Conservation (phyloP, 768 basidiomycete genomes). For the Psilocybe tampanensis region DNA sequence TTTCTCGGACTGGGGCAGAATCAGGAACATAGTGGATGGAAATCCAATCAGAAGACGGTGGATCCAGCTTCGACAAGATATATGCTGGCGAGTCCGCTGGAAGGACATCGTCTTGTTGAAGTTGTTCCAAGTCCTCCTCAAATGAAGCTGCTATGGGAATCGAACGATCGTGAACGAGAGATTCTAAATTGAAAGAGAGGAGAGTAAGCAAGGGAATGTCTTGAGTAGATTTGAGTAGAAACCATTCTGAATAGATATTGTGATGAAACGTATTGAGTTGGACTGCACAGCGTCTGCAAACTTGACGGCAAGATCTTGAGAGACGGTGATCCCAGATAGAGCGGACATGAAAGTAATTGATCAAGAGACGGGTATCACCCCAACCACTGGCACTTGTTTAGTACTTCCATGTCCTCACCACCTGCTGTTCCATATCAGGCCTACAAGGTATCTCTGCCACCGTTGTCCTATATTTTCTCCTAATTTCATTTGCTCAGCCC, state of each 20-base stretch:
- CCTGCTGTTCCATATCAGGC: constrained; percentile 50
- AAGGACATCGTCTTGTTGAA: constrained; percentile 54
- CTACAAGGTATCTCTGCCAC: constrained; percentile 41
- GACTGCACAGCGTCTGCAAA: constrained; percentile 63
- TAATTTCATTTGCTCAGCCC: constrained; percentile 33
- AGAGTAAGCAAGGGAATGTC: constrained; percentile 19
- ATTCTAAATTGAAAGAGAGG: constrained; percentile 55
- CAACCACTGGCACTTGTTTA: constrained; percentile 7
- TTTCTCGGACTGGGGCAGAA: constrained; percentile 75
- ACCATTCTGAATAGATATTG: constrained; percentile 79
- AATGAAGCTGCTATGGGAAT: constrained; percentile 53
- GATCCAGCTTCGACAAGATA: constrained; percentile 67
- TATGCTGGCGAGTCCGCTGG: constrained; percentile 73
- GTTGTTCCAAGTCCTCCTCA: constrained; percentile 58
- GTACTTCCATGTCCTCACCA: constrained; percentile 29
- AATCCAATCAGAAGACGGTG: constrained; percentile 67
- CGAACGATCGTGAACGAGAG: constrained; percentile 61
- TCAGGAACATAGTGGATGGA: constrained; percentile 84
- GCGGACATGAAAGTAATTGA: constrained; percentile 61
- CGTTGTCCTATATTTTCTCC: constrained; percentile 6
- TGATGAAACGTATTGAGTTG: constrained; percentile 66
- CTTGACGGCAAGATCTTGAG: constrained; percentile 53
- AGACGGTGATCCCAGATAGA: constrained; percentile 69
- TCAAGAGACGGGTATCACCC: constrained; percentile 11
- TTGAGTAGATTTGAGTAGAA: constrained; percentile 20